Base-by-base conservation (phyloP, 1,284 basidiomycete species). In the Bondarzewia mesenterica region DNA sequence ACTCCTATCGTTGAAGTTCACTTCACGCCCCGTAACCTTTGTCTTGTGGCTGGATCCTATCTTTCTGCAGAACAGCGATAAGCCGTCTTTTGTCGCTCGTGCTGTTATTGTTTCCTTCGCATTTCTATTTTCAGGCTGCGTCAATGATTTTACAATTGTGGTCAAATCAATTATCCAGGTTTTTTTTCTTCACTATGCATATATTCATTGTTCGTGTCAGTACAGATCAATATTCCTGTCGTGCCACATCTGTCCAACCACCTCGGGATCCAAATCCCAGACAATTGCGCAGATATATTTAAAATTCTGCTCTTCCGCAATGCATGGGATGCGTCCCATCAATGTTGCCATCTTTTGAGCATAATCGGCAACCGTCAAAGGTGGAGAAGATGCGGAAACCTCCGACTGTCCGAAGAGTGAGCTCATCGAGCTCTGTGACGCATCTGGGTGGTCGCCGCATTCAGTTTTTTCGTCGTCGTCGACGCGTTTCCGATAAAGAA, bases 11-110 rank as follows among this genome's bases (percentile, higher is more conserved):
- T 83, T 42, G 87, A 94, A 60, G 85, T 95, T 10, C 91, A 96
- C 57, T 95, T 98, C 60, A 98, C 95, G 7, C 82, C 92, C 20
- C 79, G 95, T 23, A 99, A 99, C 66, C 74, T 99, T 35, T 95
- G 93, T 65, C 71, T 99, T 52, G 90, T 89, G 18, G 88, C 89
- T 7, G 95, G 95, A 20, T 71, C 72, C 25, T 82, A 79, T 60
- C 65, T 78, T 41, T 66, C 77, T 22, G 70, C 76, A 2, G 82
- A 83, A 48, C 64, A 68, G 47, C 73, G 82, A 64, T 84, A 63
- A 69, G 41, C 32, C 26, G 48, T 21, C 29, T 23, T 20, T 14
- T 20, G 36, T 36, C 41, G 5, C 20, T 14, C 35, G 22, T 23
- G 5, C 3, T 7, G 7, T 36, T 14, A 40, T 32, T 29, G 8